Percentiles rank a stretch among this genome's conserved stretches.
These are phyloP conservation scores for Pulicaria dysenterica DNA, from an alignment of 129 eudicot genomes.

Conservation along the genomic window DNA sequence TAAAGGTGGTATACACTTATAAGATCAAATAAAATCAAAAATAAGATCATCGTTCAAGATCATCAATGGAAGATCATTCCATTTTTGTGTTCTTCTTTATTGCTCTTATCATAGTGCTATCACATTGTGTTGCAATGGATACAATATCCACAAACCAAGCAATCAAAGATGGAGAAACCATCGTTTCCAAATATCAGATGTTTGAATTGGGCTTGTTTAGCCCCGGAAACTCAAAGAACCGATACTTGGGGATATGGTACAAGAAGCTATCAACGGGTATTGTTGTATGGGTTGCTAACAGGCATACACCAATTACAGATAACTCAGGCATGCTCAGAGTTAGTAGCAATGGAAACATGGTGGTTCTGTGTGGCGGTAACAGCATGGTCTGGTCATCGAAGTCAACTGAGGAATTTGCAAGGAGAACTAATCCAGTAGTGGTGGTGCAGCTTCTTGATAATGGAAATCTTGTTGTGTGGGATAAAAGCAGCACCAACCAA, in stretches of 20 bases:
- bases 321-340: constrained; percentile 23
- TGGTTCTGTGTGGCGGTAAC: constrained; percentile 1
- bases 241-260: constrained; percentile 36
- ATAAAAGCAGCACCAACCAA: neutral
- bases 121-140: constrained; percentile 12
- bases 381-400: constrained; percentile 33
- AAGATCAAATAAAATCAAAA: too few relatives aligned
- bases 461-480: constrained; percentile 32
- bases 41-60: too few relatives aligned
- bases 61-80: constrained; percentile 3
- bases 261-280: constrained; percentile 10
- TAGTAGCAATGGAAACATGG: constrained; percentile 12
- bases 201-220: constrained; percentile 39
- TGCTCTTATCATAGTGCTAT: neutral
- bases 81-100: neutral
- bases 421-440: neutral
- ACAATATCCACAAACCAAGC: constrained; percentile 12
- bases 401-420: neutral
- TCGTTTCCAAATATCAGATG: constrained; percentile 8
- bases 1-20: too few relatives aligned
- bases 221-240: constrained; percentile 19
- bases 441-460: constrained; percentile 29
- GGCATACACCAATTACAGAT: neutral
- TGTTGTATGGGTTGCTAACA: constrained; percentile 37
- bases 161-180: constrained; percentile 24